Conservation (phyloP, 768 basidiomycete species). For the Rhizopogon rudus region DNA sequence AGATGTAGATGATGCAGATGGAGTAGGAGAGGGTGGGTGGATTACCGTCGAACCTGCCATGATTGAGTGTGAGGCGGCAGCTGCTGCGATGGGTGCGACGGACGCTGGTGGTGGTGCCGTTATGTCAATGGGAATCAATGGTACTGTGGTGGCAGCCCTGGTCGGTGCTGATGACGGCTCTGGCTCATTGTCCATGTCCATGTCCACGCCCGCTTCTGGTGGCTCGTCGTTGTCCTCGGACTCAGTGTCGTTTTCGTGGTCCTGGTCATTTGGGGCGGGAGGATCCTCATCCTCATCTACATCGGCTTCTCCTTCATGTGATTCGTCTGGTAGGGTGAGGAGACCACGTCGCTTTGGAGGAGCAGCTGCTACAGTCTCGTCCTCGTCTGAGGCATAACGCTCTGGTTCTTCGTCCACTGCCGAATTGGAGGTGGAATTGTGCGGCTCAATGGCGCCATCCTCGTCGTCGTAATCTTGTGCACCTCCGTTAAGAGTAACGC, state of each 20-base stretch:
- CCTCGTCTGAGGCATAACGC: constrained; percentile 3
- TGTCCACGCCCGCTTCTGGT: constrained; percentile 13
- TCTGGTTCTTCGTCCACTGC: constrained; percentile 2
- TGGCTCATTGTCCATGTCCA: constrained; percentile 15
- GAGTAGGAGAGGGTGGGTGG: constrained; percentile 32
- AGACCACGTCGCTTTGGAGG: background rate
- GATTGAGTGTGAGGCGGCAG: constrained; percentile 42
- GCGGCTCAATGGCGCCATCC: constrained; percentile 6
- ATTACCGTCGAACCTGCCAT: constrained; percentile 41
- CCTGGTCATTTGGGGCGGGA: constrained; percentile 1
- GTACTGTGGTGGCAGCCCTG: background rate
- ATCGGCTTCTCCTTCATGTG: constrained; percentile 3
- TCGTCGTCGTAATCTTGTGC: constrained; percentile 12
- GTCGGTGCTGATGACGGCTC: constrained; percentile 12
- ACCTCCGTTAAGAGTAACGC: constrained; percentile 1
- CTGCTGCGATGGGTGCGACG: constrained; percentile 26
- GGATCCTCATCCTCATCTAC: constrained; percentile 15
- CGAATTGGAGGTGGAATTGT: background rate
- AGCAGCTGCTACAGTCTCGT: background rate
- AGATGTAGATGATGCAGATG: constrained; percentile 32
- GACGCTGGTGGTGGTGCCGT: constrained; percentile 15
- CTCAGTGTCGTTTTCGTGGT: constrained; percentile 23
- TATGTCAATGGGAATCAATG: constrained; percentile 3
- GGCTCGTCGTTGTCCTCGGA: constrained; percentile 22
- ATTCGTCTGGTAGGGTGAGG: background rate